Base-by-base conservation (phyloP, 2,329 filamentous ascomycete species). In the Onygenales sp. region DNA sequence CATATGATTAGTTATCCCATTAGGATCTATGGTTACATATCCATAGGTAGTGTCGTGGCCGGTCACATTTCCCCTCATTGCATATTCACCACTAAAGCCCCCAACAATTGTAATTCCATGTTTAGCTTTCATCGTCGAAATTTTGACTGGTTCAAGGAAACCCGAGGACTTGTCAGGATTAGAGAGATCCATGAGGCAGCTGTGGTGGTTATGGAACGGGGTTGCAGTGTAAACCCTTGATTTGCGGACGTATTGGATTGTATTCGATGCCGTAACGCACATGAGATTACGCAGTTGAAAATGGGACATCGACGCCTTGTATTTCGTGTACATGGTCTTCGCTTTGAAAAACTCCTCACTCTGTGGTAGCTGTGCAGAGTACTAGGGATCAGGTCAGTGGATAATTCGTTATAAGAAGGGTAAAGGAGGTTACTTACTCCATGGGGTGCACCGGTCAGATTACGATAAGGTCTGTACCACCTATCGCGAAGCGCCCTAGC, bases 271-370 rank as follows among this genome's bases (percentile, higher is more conserved):
- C 7, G 73, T 76, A 3, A 77, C 74, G 4, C 77, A 76, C 59
- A 83, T 70, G 7, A 81, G 65, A 57, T 83, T 81, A 11, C 80
- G 78, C 3, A 83, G 71, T 59, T 83, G 80, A 57, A 81, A 82
- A 61, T 83, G 80, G 33, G 76, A 72, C 46, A 78, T 74, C n/a
- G 69, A 72, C 4, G 77, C 74, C 52, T 70, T 74, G 56, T 77
- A 73, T 9, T 66, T 66, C 0, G 74, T 77, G 56, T 76, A 73
- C 69, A 77, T 77, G 33, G 73, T 67, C 43, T 70, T 70, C 52
- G 74, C 76, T 4, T 67, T 68, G 63, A 78, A 80, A 57, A 71
- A 77, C 17, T 62, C 67, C 56, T 77, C 77, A 1, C 65, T 67
- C 39, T 65, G 65, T 7, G 68, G 68, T 8, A 76, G 60, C 33